Evolutionary conservation across 2,329 filamentous ascomycete genomes (phyloP).

Genomic region (Trichoderma simmonsii): DNA sequence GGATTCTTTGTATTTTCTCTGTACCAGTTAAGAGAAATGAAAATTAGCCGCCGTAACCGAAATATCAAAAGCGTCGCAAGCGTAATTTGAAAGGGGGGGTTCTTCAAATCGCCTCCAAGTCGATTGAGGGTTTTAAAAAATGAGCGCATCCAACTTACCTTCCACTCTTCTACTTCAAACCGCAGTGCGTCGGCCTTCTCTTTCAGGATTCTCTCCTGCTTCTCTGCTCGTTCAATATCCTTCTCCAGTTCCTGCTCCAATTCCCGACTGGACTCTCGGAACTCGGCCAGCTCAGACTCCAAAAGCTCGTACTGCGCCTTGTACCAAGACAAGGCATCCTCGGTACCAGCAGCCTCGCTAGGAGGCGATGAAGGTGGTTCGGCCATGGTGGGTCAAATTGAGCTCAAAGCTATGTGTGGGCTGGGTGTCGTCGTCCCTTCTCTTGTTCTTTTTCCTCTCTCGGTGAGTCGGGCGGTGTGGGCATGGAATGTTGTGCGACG

Average conservation of each 20-base stretch:
- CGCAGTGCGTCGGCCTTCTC: conserved; percentile 80
- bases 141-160: conserved; percentile 58
- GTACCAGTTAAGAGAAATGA: not conserved
- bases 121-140: not conserved
- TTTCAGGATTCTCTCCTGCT: conserved; percentile 79
- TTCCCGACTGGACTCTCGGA: conserved; percentile 90
- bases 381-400: conserved; percentile 41
- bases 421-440: conserved; percentile 1
- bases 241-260: conserved; percentile 92
- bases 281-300: conserved; percentile 87
- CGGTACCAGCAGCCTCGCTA: conserved; percentile 50
- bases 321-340: conserved; percentile 88
- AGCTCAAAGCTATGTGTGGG: not conserved
- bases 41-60: conserved; percentile 18
- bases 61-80: not conserved
- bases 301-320: conserved; percentile 93
- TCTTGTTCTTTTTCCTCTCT: conserved; percentile 13
- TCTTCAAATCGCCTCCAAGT: not conserved
- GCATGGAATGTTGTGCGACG: conserved; percentile 11
- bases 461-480: conserved; percentile 8
- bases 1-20: conserved; percentile 95
- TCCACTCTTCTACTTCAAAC: conserved; percentile 98
- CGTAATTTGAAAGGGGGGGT: not conserved
- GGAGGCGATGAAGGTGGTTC: conserved; percentile 63
- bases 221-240: conserved; percentile 93